Evolutionary conservation across 208 protist genomes (phyloP), one percentile per base, ranked within the genome.

Genomic region (Trypanosoma avium): DNA sequence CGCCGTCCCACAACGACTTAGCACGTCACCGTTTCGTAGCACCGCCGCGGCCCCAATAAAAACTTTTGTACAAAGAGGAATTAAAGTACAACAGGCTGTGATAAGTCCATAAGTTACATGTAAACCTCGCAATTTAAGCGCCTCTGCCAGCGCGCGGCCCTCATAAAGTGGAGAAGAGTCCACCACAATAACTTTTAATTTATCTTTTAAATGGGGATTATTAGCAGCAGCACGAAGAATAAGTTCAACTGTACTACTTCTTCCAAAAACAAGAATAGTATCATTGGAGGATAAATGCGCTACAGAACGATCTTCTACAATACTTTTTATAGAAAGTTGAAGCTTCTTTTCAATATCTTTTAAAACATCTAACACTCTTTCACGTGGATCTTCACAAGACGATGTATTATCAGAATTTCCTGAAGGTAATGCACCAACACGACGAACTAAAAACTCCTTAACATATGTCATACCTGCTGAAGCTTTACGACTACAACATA

Each of bases 81-180:
- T 97, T 12, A 98, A 69, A 61, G 98, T 98, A 63, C 95, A 97
- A 29, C 96, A 75, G 0, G 94, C 82, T 47, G 92, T 96, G 48
- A 99, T 75, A 17, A 98, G 81, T 43, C 90, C 86, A 73, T 98
- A 99, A 3, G 93, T 96, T 40, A 97, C 97, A 30, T 78, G 59
- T 12, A 99, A 83, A 43, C 93, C 92, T 19, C 80, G 72, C 24
- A 70, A 76, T 0, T 78, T 73, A 19, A 99, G 78, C 56, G 81
- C 64, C 1, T 73, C 67, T 21, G 97, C 63, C 4, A 98, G 59
- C 17, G 69, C 59, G 10, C 79, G 70, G 22, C 96, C 97, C 68
- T 99, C 96, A 36, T 90, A 87, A 27, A 96, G 77, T 9, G 98
- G 98, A n/a, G 90, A 80, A 0, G 86, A 88, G 59, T 99, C 98